phyloP scores from a whole-genome alignment of 768 basidiomycete genomes.

The Tubosaeta sp. region DNA sequence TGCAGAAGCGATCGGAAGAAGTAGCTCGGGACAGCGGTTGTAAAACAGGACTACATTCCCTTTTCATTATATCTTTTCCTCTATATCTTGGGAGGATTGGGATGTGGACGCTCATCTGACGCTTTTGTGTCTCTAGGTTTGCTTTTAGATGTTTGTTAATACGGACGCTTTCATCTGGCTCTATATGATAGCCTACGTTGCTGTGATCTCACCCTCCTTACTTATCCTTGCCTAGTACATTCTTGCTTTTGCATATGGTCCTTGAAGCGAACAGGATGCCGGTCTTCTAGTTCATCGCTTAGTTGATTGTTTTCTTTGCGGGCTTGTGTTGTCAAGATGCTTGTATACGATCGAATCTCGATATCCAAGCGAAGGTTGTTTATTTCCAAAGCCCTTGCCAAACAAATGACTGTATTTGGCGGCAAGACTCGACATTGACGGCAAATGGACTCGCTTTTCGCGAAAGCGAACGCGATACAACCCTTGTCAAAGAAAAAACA shows the following conservation, averaged over 20 bases:
- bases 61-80: background rate
- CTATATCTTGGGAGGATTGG: background rate
- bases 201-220: conserved; percentile 4
- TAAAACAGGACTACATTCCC: conserved; percentile 10
- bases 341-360: background rate
- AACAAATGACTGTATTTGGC: background rate
- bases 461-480: conserved; percentile 58
- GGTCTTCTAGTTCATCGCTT: background rate
- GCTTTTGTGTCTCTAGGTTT: background rate
- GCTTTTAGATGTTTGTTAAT: conserved; percentile 3
- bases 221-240: background rate
- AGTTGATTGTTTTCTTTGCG: background rate
- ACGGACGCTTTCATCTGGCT: conserved; percentile 4
- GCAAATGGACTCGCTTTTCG: conserved; percentile 70
- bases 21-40: conserved; percentile 21
- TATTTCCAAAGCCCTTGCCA: background rate
- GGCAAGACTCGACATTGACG: background rate
- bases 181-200: background rate
- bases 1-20: conserved; percentile 23
- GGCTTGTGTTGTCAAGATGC: background rate
- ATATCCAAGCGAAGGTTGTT: background rate
- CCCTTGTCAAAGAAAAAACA: conserved; percentile 47
- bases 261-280: background rate
- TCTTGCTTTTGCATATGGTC: background rate
- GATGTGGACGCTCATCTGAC: conserved; percentile 8